Percentiles rank a stretch among this genome's conserved stretches.
Conservation (phyloP, 768 basidiomycete species). For the Panaeolus cyanescens region DNA sequence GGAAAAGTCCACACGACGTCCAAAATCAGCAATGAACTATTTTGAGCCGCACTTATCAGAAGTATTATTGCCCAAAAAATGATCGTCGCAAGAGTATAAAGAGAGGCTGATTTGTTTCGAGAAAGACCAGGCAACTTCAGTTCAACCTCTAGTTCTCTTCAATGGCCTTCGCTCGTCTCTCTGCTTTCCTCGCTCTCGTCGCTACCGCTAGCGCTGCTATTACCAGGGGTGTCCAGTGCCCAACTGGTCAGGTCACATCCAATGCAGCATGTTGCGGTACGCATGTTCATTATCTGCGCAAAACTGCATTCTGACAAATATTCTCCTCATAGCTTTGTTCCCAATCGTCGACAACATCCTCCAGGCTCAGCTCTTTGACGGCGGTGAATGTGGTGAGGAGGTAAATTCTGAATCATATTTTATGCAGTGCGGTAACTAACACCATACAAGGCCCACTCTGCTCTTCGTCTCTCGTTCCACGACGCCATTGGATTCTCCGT, state of each 20-base stretch:
- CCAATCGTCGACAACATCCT: conserved; percentile 38
- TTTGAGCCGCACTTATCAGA: too few species aligned
- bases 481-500: conserved; percentile 45
- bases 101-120: neutral
- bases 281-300: neutral
- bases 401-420: conserved; percentile 14
- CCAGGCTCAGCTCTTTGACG: conserved; percentile 35
- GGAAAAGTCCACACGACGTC: neutral
- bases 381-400: conserved; percentile 30
- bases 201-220: conserved; percentile 13
- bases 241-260: conserved; percentile 20
- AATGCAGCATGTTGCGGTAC: conserved; percentile 18
- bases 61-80: neutral
- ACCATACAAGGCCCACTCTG: conserved; percentile 23
- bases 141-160: neutral
- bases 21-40: neutral
- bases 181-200: conserved; percentile 11
- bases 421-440: neutral
- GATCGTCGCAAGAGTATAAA: neutral
- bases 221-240: conserved; percentile 21
- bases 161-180: conserved; percentile 17
- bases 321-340: conserved; percentile 25
- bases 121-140: neutral
- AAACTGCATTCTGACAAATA: neutral
- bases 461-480: conserved; percentile 39